Evolutionary conservation across 441 rosid genomes (phyloP), one percentile per base, ranked within the genome.

Genomic region (Flueggea neowawraea): DNA sequence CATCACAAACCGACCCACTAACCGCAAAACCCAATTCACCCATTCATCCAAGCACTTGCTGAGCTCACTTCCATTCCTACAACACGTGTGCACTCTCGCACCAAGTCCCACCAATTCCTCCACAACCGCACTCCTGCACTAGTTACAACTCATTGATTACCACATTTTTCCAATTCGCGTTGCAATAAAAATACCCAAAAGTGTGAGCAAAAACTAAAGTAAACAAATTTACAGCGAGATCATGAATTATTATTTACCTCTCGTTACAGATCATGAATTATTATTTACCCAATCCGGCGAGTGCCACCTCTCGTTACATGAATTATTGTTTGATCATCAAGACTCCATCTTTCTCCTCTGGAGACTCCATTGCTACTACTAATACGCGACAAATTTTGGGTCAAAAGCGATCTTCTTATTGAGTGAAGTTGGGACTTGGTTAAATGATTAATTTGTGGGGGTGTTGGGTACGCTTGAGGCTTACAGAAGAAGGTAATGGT

Each of bases 21-120:
- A 85, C 79, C 15, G 52, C 66, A 14, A 74, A 73, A 14, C 86
- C 86, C 58, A 70, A 58, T 22, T 44, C 70, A 41, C 43, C 66
- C 84, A 87, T 28, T 79, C 81, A 49, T 69, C 43, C 71, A 90
- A 51, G 70, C 79, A 71, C 0, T 66, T 47, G 0, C 72, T 62
- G 0, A 87, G 80, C 80, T 85, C 88, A 10, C 33, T 64, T 59
- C 65, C 79, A 56, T 79, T 79, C 57, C 97, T 76, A 54, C 84
- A 75, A 62, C 95, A 90, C 6, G 90, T 84, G 63, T 85, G 87
- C 44, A 90, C 86, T 58, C 69, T 70, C 45, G 96, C 95, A 53
- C 90, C 95, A 54, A 87, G 69, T 10, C 80, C 75, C 49, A 70
- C 77, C 43, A 90, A 50, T 41, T 87, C 97, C 68, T 81, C 85